Evolutionary conservation across 495 filamentous ascomycete species (phyloP), one percentile per base, ranked within the genome.

Genomic region (Trypethelium eluteriae): DNA sequence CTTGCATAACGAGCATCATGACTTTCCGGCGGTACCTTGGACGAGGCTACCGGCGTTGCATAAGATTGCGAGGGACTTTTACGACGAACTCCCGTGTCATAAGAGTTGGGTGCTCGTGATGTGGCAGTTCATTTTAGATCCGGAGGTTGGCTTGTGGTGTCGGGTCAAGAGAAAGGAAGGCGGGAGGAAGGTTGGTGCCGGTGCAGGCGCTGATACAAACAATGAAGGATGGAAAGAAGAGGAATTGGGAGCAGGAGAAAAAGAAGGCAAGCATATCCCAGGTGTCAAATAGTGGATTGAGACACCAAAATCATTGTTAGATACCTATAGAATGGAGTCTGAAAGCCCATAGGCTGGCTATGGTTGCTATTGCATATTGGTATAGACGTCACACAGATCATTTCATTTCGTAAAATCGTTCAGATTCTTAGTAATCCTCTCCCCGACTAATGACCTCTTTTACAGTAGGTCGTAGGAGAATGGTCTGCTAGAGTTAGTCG

Each of bases 21-120:
- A 98, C 75, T 98, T 98, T 80, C 94, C 94, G 34, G 94, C 95
- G 34, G 84, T 98, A 62, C 93, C 94, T 2, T 99, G 94, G 94
- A 96, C 91, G 2, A 80, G 86, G 6, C 81, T 99, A 35, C 87
- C 88, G 2, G 78, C 76, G 69, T 77, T 99, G 64, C 84, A 91
- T 73, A 76, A 83, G 67, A 88, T 96, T n/a, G 94, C 94, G 9
- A 82, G 80, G 64, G 94, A 98, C 76, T 99, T 97, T 75, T 99
- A 99, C 76, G 86, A 85, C 67, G 89, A 91, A 32, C 80, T 99
- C 66, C 95, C 94, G 2, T 82, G 83, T 64, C 93, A 97, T 75
- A 81, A 82, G 65, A 96, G 92, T 80, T 99, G 94, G 94, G 83
- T 86, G 7, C 88, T 88, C 74, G 93, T 96, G 39, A 88, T 98